Base-by-base conservation (phyloP, 1,284 basidiomycete species). In the Phenoliferia sp. region DNA sequence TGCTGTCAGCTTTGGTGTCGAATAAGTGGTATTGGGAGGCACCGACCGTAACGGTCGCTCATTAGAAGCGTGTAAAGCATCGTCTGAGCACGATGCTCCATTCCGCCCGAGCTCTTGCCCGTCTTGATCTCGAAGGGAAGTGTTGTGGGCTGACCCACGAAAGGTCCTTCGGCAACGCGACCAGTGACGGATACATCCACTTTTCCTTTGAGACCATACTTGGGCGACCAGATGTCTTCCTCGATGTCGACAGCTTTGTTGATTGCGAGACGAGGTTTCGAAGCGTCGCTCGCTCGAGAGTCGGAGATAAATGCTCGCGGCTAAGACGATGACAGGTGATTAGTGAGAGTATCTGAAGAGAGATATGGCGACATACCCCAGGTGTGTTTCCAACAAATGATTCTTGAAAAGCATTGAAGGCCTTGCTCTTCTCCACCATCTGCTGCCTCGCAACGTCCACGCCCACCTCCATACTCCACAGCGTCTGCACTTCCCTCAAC, bases 51-150 rank as follows among this genome's bases (percentile, higher is more conserved):
- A 17, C 94, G 86, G 76, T 99, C 94, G 39, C 87, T 86, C 77
- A 94, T 88, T 9, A 99, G 84, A 17, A 99, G 82, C 0, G 93
- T 97, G 77, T 99, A 99, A 7, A 99, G 81, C 88, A 97, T 94
- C 0, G 96, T 99, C 80, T 99, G 95, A 0, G 96, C 96, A 54
- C 94, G 88, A 79, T 99, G 96, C 73, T 95, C 92, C 84, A 94
- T 87, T 2, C 88, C 85, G 16, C 87, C 87, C 33, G 86, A 80
- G 1, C 88, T 79, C 61, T 89, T 83, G 1, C 96, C 95, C 0
- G 95, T 99, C 81, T 99, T 99, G 80, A 99, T 91, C 79, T 99
- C 96, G 59, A 99, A 86, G 2, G 95, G 92, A 75, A 89, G 84
- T 0, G 87, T 86, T 15, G 36, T 68, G 29, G 55, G 61, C 29